Conservation (phyloP, 2,329 filamentous ascomycete genomes). For the Penicillium sp. region DNA sequence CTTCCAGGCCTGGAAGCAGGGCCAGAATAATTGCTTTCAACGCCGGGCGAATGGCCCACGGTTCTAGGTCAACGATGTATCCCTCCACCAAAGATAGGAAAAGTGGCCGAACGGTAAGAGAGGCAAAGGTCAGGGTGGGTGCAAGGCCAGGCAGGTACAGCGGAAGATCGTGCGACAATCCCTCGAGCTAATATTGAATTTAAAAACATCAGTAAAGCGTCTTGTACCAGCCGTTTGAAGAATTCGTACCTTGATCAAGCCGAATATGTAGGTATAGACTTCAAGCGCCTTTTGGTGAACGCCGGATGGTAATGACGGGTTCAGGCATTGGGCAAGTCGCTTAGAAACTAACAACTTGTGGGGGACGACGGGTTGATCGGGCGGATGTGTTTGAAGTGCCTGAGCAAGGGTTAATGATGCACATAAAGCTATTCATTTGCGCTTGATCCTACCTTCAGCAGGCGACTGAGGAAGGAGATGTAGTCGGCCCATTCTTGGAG, state of each 20-base stretch:
- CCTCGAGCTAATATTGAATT: slow-evolving; percentile 54
- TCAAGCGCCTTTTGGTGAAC: slow-evolving; percentile 97
- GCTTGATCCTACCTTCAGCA: slow-evolving; percentile 69
- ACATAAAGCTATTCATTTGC: not conserved
- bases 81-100: slow-evolving; percentile 82
- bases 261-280: slow-evolving; percentile 87
- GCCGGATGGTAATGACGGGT: slow-evolving; percentile 86
- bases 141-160: slow-evolving; percentile 88
- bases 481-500: slow-evolving; percentile 99
- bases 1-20: slow-evolving; percentile 87
- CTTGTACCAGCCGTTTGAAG: not conserved
- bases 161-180: slow-evolving; percentile 75
- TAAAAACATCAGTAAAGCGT: slow-evolving; percentile 12
- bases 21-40: slow-evolving; percentile 86
- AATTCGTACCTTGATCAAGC: slow-evolving; percentile 67
- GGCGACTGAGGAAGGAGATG: slow-evolving; percentile 88
- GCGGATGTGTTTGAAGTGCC: slow-evolving; percentile 84
- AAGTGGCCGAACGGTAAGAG: slow-evolving; percentile 80
- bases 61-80: slow-evolving; percentile 71
- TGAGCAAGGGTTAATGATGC: slow-evolving; percentile 34
- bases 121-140: slow-evolving; percentile 89
- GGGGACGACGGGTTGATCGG: slow-evolving; percentile 69
- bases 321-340: slow-evolving; percentile 90
- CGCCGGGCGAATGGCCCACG: slow-evolving; percentile 73
- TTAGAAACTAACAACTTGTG: slow-evolving; percentile 82